These are phyloP conservation scores for Geotrichum phurueaensis DNA, from an alignment of 1,139 yeast genomes.

Conservation along the genomic window DNA sequence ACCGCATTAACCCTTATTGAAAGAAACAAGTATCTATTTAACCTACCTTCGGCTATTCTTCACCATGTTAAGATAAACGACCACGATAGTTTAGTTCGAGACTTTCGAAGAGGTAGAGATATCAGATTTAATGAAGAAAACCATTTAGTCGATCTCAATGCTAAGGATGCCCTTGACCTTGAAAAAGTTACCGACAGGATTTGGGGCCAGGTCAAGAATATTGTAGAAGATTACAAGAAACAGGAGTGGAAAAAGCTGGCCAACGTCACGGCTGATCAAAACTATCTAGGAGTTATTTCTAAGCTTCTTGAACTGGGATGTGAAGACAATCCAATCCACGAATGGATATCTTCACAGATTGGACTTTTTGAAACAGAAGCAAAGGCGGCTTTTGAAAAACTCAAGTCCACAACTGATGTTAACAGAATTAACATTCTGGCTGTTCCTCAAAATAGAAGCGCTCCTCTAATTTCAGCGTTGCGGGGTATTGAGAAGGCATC, in stretches of 20 bases:
- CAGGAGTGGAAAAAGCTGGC: conserved; percentile 57
- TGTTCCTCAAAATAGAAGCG: conserved; percentile 26
- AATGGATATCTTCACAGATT: conserved; percentile 51
- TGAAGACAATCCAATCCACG: conserved; percentile 57
- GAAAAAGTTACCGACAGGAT: conserved; percentile 44
- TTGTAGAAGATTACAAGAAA: conserved; percentile 59
- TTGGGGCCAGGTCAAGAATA: conserved; percentile 61
- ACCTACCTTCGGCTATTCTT: conserved; percentile 59
- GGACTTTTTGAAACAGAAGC: conserved; percentile 38
- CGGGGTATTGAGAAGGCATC: conserved; percentile 9
- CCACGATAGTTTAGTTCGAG: conserved; percentile 64
- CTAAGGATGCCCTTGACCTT: conserved; percentile 9
- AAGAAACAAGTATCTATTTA: conserved; percentile 57
- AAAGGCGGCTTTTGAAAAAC: conserved; percentile 37
- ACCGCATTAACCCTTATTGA: conserved; percentile 60
- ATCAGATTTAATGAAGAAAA: conserved; percentile 31
- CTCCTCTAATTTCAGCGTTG: conserved; percentile 24
- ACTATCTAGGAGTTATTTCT: conserved; percentile 51
- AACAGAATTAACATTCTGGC: conserved; percentile 32
- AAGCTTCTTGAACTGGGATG: conserved; percentile 56
- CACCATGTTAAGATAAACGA: conserved; percentile 53
- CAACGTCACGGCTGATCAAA: conserved; percentile 37
- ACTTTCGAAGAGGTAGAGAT: conserved; percentile 54
- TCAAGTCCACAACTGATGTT: conserved; percentile 32
- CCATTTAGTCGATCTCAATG: not conserved